These are phyloP conservation scores for Copromyces sp. DNA, from an alignment of 495 filamentous ascomycete species.

Conservation along the genomic window DNA sequence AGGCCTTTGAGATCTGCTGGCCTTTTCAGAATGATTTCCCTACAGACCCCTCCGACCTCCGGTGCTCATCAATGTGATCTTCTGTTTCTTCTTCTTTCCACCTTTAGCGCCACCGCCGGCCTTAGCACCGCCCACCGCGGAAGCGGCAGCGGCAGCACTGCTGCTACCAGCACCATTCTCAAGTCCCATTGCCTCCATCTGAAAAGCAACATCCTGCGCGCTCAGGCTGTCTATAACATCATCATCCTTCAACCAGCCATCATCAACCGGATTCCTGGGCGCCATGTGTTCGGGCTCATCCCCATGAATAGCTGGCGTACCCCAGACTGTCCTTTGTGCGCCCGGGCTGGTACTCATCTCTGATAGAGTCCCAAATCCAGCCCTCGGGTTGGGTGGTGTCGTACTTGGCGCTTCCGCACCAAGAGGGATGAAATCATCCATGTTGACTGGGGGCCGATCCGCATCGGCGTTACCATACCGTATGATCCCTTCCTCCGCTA, in stretches of 20 bases:
- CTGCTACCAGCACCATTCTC: conserved; percentile 16
- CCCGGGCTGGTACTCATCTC: conserved; percentile 67
- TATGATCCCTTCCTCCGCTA: conserved; percentile 27
- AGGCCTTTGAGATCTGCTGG: not conserved
- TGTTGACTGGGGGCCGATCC: conserved; percentile 25
- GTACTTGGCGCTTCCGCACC: conserved; percentile 28
- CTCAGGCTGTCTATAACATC: conserved; percentile 26
- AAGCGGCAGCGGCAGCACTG: conserved; percentile 10
- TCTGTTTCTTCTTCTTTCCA: conserved; percentile 87
- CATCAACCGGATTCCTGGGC: conserved; percentile 31
- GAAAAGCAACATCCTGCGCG: conserved; percentile 29
- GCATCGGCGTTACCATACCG: conserved; percentile 14
- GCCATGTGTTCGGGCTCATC: conserved; percentile 27
- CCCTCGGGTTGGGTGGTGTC: conserved; percentile 28
- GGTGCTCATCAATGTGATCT: conserved; percentile 92
- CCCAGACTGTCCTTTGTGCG: conserved; percentile 75
- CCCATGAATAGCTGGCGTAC: conserved; percentile 55
- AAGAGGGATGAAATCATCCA: conserved; percentile 60
- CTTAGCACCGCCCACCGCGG: conserved; percentile 8
- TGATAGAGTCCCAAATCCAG: conserved; percentile 33
- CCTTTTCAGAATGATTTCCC: not conserved
- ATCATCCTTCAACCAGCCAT: conserved; percentile 70
- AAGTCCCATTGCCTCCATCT: conserved; percentile 35
- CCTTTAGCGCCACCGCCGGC: conserved; percentile 27
- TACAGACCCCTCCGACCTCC: conserved; percentile 30